phyloP scores from a whole-genome alignment of 768 basidiomycete genomes.

The Baorangia bicolor region DNA sequence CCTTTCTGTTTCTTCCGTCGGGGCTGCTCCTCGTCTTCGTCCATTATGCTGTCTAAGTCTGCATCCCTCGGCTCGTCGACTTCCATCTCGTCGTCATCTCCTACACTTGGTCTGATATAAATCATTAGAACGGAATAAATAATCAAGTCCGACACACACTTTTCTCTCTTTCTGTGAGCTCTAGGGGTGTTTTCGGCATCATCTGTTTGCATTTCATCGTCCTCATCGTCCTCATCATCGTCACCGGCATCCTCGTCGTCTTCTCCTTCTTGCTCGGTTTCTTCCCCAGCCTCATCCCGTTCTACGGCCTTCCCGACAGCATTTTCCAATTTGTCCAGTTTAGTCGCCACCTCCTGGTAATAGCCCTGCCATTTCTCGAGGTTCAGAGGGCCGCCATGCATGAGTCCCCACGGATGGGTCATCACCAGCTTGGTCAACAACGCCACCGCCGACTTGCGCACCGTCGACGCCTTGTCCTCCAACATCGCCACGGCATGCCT shows the following conservation, averaged over 20 bases:
- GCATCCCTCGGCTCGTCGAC: slow-evolving; percentile 46
- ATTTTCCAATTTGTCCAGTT: slow-evolving; percentile 72
- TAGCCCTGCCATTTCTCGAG: slow-evolving; percentile 70
- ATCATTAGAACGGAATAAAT: slow-evolving; percentile 9
- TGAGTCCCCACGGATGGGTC: slow-evolving; percentile 86
- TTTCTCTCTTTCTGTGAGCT: slow-evolving; percentile 34
- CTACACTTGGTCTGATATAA: slow-evolving; percentile 17
- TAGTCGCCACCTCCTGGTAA: slow-evolving; percentile 58
- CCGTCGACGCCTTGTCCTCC: slow-evolving; percentile 86
- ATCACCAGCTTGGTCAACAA: slow-evolving; percentile 70
- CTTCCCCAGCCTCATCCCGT: slow-evolving; percentile 37
- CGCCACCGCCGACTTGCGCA: slow-evolving; percentile 81
- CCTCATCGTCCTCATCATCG: slow-evolving; percentile 31
- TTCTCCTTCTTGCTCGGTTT: slow-evolving; percentile 33
- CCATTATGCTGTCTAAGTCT: slow-evolving; percentile 38
- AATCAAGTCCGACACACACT: slow-evolving; percentile 9
- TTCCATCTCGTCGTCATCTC: slow-evolving; percentile 55
- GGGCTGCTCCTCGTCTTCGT: slow-evolving; percentile 37
- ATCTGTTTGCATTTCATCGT: slow-evolving; percentile 34
- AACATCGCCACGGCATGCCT: slow-evolving; percentile 74
- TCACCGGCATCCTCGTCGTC: slow-evolving; percentile 40
- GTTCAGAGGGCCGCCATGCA: slow-evolving; percentile 81
- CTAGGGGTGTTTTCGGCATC: slow-evolving; percentile 22
- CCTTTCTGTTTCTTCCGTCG: slow-evolving; percentile 42
- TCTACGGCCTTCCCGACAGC: slow-evolving; percentile 62